Conservation (phyloP, 495 filamentous ascomycete genomes). For the Penicillium samsonianum region DNA sequence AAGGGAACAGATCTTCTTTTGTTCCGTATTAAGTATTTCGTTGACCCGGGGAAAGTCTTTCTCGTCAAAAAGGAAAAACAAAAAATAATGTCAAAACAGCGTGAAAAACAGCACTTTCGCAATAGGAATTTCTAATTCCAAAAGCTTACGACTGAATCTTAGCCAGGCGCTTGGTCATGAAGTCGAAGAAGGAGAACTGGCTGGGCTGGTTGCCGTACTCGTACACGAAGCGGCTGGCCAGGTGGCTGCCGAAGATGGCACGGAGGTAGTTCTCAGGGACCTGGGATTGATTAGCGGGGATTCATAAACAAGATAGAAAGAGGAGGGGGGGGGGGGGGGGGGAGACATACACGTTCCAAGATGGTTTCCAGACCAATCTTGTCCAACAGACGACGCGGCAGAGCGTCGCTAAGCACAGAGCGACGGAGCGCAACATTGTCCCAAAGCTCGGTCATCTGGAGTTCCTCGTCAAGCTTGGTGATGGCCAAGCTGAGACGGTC, state of each 20-base stretch:
- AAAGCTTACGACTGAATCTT: conserved; percentile 31
- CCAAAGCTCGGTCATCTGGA: conserved; percentile 93
- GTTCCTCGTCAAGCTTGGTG: conserved; percentile 90
- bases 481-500: conserved; percentile 89
- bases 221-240: conserved; percentile 95
- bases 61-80: conserved; percentile 6
- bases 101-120: neutral
- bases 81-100: conserved; percentile 7
- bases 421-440: conserved; percentile 73
- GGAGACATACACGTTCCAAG: conserved; percentile 64
- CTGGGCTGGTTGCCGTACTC: conserved; percentile 87
- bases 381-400: conserved; percentile 79
- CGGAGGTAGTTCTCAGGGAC: conserved; percentile 92
- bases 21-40: conserved; percentile 26
- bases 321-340: neutral
- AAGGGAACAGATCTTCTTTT: conserved; percentile 16
- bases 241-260: conserved; percentile 92
- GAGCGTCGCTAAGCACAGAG: conserved; percentile 78
- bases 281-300: conserved; percentile 40
- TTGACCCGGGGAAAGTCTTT: conserved; percentile 7
- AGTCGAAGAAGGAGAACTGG: conserved; percentile 98
- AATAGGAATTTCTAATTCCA: conserved; percentile 4
- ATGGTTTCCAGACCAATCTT: conserved; percentile 90
- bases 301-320: conserved; percentile 6
- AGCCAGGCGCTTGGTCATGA: conserved; percentile 61